Conservation (phyloP, 1,139 yeast species). For the Suhomyces bribrorum region DNA sequence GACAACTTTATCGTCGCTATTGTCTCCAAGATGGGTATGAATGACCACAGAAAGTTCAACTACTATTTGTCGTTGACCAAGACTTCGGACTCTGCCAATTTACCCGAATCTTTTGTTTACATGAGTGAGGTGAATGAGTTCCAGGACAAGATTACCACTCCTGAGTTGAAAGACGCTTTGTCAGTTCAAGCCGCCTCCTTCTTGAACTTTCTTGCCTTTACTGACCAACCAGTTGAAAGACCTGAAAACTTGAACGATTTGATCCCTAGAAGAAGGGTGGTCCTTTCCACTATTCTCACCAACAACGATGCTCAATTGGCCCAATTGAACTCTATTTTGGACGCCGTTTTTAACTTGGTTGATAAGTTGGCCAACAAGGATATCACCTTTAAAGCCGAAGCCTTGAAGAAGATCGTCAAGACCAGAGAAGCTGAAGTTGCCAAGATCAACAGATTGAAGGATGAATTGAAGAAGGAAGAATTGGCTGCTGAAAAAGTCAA, state of each 20-base stretch:
- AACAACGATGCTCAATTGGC: constrained; percentile 46
- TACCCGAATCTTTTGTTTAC: constrained; percentile 77
- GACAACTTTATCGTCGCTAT: constrained; percentile 78
- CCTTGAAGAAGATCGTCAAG: constrained; percentile 70
- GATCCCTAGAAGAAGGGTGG: constrained; percentile 55
- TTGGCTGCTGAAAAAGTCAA: constrained; percentile 68
- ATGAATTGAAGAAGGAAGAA: constrained; percentile 66
- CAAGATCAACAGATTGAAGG: constrained; percentile 60
- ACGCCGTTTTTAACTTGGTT: constrained; percentile 52
- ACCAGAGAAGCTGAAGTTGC: constrained; percentile 70
- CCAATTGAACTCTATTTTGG: constrained; percentile 50
- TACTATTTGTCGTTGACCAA: constrained; percentile 84
- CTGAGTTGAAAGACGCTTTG: constrained; percentile 50
- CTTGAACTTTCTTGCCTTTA: constrained; percentile 69
- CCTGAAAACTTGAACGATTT: constrained; percentile 59
- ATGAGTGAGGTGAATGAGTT: constrained; percentile 89
- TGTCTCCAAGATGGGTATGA: constrained; percentile 85
- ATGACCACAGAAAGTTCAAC: constrained; percentile 68
- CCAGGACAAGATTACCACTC: constrained; percentile 61
- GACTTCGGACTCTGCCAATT: constrained; percentile 66
- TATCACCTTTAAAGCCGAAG: constrained; percentile 60
- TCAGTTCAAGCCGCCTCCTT: constrained; percentile 54
- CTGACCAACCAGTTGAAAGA: constrained; percentile 75
- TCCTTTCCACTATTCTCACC: constrained; percentile 53
- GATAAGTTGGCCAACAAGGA: constrained; percentile 53